Conservation (phyloP, 169 alveolate species). For the Plasmodium knowlesi region DNA sequence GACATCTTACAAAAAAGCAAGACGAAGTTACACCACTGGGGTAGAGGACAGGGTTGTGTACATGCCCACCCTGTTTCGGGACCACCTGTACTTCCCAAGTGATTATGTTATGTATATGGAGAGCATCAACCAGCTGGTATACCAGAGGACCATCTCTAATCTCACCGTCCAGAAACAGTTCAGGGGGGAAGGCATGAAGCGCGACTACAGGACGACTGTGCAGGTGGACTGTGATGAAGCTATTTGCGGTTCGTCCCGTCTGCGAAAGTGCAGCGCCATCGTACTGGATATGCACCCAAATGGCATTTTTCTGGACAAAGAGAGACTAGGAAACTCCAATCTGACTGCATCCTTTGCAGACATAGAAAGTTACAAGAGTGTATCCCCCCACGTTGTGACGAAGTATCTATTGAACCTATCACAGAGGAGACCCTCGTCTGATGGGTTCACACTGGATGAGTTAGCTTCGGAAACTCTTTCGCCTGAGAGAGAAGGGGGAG, state of each 20-base stretch:
- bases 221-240: neutral
- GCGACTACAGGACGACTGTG: neutral
- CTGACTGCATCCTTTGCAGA: conserved; percentile 7
- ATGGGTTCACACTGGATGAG: neutral
- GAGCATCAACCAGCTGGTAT: neutral
- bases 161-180: neutral
- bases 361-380: conserved; percentile 12
- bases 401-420: neutral
- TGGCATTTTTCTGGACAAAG: conserved; percentile 22
- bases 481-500: too few species aligned
- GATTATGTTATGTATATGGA: conserved; percentile 9
- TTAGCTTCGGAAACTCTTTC: too few species aligned
- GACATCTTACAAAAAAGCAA: neutral
- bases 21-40: neutral
- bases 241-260: neutral
- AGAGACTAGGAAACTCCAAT: neutral
- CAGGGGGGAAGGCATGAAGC: conserved; percentile 9
- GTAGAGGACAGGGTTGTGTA: neutral
- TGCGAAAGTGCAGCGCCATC: neutral
- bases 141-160: neutral
- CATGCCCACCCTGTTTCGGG: conserved; percentile 15
- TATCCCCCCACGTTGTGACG: conserved; percentile 12
- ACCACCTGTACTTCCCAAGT: neutral
- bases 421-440: neutral
- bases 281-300: conserved; percentile 18